A percentile compares a stretch with the other conserved stretches of the same genome.
Conservation (phyloP, 768 basidiomycete species). For the Clathrus columnatus region DNA sequence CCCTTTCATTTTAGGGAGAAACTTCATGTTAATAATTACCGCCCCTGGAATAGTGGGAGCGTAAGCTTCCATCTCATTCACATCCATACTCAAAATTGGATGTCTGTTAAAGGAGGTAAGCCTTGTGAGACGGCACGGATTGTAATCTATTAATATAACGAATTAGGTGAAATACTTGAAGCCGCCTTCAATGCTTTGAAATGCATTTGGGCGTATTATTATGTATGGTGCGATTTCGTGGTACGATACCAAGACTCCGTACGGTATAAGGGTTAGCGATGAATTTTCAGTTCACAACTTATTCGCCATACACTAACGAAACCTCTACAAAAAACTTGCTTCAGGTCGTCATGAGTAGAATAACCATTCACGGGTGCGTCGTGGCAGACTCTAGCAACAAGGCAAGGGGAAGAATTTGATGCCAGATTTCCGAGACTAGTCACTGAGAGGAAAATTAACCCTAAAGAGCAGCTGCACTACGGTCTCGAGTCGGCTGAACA, state of each 20-base stretch:
- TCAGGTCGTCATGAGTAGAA: conserved; percentile 32
- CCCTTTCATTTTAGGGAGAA: conserved; percentile 30
- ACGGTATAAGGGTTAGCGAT: conserved; percentile 15
- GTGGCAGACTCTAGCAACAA: conserved; percentile 22
- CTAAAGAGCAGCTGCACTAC: conserved; percentile 34
- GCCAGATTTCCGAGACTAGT: conserved; percentile 31
- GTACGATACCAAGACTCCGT: conserved; percentile 21
- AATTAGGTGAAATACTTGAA: conserved; percentile 37
- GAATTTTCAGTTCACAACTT: background rate
- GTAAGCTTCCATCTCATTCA: conserved; percentile 26
- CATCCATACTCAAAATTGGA: background rate
- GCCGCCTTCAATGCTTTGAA: conserved; percentile 35
- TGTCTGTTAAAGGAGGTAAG: background rate
- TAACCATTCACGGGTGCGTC: conserved; percentile 40
- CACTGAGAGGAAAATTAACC: conserved; percentile 38
- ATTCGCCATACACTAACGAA: conserved; percentile 22
- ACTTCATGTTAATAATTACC: conserved; percentile 40
- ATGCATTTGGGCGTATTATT: conserved; percentile 3
- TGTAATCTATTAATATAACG: background rate
- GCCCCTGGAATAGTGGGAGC: conserved; percentile 51
- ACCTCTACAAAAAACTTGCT: conserved; percentile 29
- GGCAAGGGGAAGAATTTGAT: conserved; percentile 34
- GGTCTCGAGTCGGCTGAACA: conserved; percentile 36
- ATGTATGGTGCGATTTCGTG: conserved; percentile 24
- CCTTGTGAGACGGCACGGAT: background rate